Base-by-base conservation (phyloP, 2,329 filamentous ascomycete species). In the Lachnellula occidentalis region DNA sequence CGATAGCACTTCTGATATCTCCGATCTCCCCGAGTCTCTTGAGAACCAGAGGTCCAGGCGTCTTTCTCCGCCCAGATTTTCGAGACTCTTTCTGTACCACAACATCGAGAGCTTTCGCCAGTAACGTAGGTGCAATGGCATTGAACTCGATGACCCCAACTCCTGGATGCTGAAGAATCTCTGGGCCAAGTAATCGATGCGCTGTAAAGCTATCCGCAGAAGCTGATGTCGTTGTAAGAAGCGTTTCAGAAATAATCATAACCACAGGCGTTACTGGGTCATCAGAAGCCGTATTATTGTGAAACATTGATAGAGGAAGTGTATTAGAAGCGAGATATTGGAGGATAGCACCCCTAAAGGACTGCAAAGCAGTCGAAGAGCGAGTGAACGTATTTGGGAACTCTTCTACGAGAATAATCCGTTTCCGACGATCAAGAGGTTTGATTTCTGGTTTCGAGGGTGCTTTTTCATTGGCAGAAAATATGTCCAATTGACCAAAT, bases 181-280 rank as follows among this genome's bases (percentile, higher is more conserved):
- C 88, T 0, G 91, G 86, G 0, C 95, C 94, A 3, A 99, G 81
- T 17, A 99, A 74, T 22, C 92, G 84, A 73, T 97, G 90, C 0
- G 90, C 90, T 1, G 94, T 99, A 65, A 97, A 91, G 70, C 89
- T 96, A 67, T 97, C 92, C 12, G 90, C 85, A 9, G 88, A 85
- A 1, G 91, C 87, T 3, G 89, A 92, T 7, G 86, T 91, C 1
- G 91, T 94, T 0, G 89, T 92, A 15, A 96, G 74, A 14, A 95
- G 76, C 0, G 90, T 95, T 71, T 99, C 94, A 0, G 94, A 96
- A 49, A 99, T 84, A 55, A 99, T 81, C 74, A 99, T 85, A 34
- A 99, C 81, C 36, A 97, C 78, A 0, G 94, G 94, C 1, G 82
- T 83, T 24, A 84, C 74, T 9, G 76, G 71, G 3, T 79, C 76